phyloP scores from a whole-genome alignment of 495 filamentous ascomycete genomes.

The Penicillium pulvis region DNA sequence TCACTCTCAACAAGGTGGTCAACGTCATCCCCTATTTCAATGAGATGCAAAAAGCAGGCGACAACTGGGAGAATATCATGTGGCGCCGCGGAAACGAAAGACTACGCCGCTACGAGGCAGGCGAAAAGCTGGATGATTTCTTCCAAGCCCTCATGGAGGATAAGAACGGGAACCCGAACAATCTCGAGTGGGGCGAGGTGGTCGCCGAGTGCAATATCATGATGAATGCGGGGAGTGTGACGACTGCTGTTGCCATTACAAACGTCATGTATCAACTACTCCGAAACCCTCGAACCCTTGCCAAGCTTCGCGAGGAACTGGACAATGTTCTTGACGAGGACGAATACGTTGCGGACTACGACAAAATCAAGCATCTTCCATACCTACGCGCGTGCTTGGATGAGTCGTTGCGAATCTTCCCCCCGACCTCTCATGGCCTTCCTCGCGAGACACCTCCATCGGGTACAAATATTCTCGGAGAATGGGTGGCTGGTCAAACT shows the following conservation, averaged over 20 bases:
- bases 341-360: conserved; percentile 43
- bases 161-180: conserved; percentile 46
- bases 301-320: conserved; percentile 60
- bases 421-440: conserved; percentile 37
- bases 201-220: conserved; percentile 39
- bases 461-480: conserved; percentile 40
- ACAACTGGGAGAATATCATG: conserved; percentile 45
- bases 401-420: conserved; percentile 49
- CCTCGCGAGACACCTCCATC: conserved; percentile 41
- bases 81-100: conserved; percentile 39
- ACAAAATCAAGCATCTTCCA: conserved; percentile 45
- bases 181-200: conserved; percentile 38
- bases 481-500: conserved; percentile 40
- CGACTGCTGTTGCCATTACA: conserved; percentile 54
- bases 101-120: conserved; percentile 45
- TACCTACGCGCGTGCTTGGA: conserved; percentile 50
- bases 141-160: conserved; percentile 58
- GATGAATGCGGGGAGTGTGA: conserved; percentile 59
- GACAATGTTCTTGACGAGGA: conserved; percentile 44
- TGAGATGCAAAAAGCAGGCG: conserved; percentile 25
- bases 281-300: conserved; percentile 50
- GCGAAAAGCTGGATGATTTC: conserved; percentile 59
- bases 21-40: conserved; percentile 38
- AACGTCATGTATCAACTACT: conserved; percentile 59
- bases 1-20: conserved; percentile 28